Base-by-base conservation (phyloP, 257 asterid genomes). In the Thymus mandschuricus region DNA sequence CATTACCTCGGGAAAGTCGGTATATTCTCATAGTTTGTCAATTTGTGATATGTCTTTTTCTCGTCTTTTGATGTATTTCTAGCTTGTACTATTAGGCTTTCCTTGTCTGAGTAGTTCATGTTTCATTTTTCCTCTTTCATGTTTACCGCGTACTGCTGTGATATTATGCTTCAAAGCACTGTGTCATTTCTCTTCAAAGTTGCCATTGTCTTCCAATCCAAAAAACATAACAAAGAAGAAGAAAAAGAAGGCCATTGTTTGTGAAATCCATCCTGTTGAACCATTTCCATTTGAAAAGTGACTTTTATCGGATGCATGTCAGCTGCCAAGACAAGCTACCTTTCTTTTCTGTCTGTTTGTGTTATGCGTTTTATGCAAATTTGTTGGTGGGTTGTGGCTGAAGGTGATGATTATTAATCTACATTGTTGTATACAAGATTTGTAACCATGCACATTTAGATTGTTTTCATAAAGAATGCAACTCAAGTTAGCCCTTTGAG, bases 81-180 rank as follows among this genome's bases (percentile, higher is more conserved):
- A 58, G 66, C 75, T 6, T 61, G 48, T 27, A 21, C 21, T 21
- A 41, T 27, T n/a, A 12, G 35, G 40, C 31, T 1, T 56, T 28
- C 49, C 48, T 8, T 2, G 49, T 65, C 3, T 48, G 54, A 38
- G 8, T 38, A 38, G 41, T 38, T 38, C 41, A 38, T 12, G 11
- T 48, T 3, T 2, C 5, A 48, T 48, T 2, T 21, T 48, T 12
- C n/a, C 54, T 48, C 7, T 1, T 9, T 52, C 21, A 11, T 68
- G 3, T 8, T 33, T 7, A 5, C 35, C 1, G 41, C 29, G 21
- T 44, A 52, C 72, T 51, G 60, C 45, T 70, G 60, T 56, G 68
- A 45, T 57, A 66, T 46, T 74, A 72, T 60, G 50, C 33, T 49
- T 74, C 52, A 73, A 55, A 44, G 40, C 4, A 8, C 55, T 56